Conservation (phyloP, 2,329 filamentous ascomycete genomes). For the Ascochyta koolunga region DNA sequence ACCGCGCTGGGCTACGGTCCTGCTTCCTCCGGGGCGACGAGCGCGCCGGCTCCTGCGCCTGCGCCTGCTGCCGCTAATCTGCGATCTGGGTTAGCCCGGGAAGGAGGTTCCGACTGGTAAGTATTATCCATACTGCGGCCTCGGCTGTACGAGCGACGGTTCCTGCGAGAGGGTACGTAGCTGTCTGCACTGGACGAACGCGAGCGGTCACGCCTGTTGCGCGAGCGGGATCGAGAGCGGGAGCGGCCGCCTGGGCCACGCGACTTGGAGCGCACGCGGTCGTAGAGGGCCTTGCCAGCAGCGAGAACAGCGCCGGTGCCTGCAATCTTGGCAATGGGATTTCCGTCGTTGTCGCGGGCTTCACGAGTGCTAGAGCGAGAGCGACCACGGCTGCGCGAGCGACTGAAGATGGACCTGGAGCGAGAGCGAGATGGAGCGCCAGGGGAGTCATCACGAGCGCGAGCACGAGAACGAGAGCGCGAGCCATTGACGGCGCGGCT, state of each 20-base stretch:
- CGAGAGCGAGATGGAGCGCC: slow-evolving; percentile 68
- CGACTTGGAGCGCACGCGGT: slow-evolving; percentile 62
- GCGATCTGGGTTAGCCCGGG: slow-evolving; percentile 46
- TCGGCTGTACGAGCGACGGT: slow-evolving; percentile 43
- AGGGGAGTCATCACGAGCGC: slow-evolving; percentile 49
- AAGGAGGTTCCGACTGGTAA: slow-evolving; percentile 43
- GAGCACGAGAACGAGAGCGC: slow-evolving; percentile 64
- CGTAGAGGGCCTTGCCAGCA: slow-evolving; percentile 59
- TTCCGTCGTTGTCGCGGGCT: slow-evolving; percentile 56
- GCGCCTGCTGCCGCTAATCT: slow-evolving; percentile 43
- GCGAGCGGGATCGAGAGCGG: slow-evolving; percentile 50
- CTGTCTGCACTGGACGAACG: slow-evolving; percentile 56
- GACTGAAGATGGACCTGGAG: slow-evolving; percentile 52
- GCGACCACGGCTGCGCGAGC: slow-evolving; percentile 61
- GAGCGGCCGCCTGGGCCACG: slow-evolving; percentile 55
- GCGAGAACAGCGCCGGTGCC: slow-evolving; percentile 57
- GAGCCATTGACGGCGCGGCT: slow-evolving; percentile 84
- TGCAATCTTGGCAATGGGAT: slow-evolving; percentile 56
- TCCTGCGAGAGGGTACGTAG: slow-evolving; percentile 57
- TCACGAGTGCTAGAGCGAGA: slow-evolving; percentile 52
- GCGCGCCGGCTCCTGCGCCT: slow-evolving; percentile 47
- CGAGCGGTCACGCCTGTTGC: slow-evolving; percentile 53
- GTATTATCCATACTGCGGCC: slow-evolving; percentile 51
- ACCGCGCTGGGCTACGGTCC: slow-evolving; percentile 12
- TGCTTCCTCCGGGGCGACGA: slow-evolving; percentile 32